Evolutionary conservation across 805 yeast species (phyloP), one percentile per base, ranked within the genome.

Genomic region (Lachancea cidri): DNA sequence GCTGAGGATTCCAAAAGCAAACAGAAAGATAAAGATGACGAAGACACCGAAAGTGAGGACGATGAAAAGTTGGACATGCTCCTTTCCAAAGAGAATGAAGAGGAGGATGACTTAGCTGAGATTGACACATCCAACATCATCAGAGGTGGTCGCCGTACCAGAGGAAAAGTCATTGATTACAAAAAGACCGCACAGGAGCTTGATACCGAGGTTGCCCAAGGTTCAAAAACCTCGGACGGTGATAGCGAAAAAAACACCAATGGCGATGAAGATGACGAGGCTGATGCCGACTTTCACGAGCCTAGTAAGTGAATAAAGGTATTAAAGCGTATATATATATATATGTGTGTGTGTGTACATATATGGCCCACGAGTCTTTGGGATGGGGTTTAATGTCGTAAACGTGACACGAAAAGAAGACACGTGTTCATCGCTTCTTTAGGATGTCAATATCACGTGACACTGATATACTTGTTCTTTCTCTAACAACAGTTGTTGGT

Each of bases 131-230:
- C 87, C 30, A 89, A 88, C 65, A 87, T 88, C 59, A 87, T 87
- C 49, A 73, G 83, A n/a, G 67, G 77, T 14, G 93, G 94, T 11
- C 74, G 95, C 65, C 84, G 96, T 70, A 88, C 96, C 5, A 77
- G 97, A 52, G 95, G 96, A 13, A 83, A 81, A 57, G 83, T 82
- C 15, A 83, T 89, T 52, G 96, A 88, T 65, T 88, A 83, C 62
- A 71, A 78, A 43, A 82, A 85, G 65, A 87, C 94, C 13, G 85
- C 87, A 16, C 83, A 77, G 50, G 76, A 84, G 57, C 64, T 86
- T 53, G 79, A 75, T 39, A 67, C 66, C 43, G 68, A 67, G 31
- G 66, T 64, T 15, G 63, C 52, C 15, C 29, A 39, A 24, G 8
- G 64, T 59, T 19, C 59, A 55, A 11, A 70, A n/a, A n/a, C n/a